Evolutionary conservation across 768 basidiomycete species (phyloP), one percentile per base, ranked within the genome.

Genomic region (Boletus fagicola): DNA sequence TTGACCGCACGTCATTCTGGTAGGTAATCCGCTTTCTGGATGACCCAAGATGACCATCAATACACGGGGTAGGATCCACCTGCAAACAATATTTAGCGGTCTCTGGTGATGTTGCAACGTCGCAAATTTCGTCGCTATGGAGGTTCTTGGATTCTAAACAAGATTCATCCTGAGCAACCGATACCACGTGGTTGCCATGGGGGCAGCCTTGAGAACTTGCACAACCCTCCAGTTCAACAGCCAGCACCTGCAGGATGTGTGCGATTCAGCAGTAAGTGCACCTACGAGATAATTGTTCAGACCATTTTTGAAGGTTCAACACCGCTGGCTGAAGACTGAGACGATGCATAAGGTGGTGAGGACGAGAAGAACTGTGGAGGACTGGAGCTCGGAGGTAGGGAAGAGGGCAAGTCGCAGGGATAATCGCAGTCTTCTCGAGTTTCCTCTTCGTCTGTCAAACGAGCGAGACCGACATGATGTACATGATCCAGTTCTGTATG

Each of bases 381-480:
- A 59, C 80, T 83, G 11, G 83, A 84, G 58, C 76, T 78, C 28
- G 79, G 80, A 36, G 65, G 71, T 13, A 61, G 56, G 46, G 70
- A 67, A 51, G 69, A 70, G 3, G 40, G 49, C 22, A 58, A 26
- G 13, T 63, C 58, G 54, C 16, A 49, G 3, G 44, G n/a, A 54
- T 46, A 39, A 48, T 54, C 58, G 5, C 51, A 10, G 13, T 57
- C 52, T 20, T 54, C 59, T 44, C 44, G 46, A 28, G 12, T 16
- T 31, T 56, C 36, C 10, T 51, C 55, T 28, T 62, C 60, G 38
- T 62, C 49, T 11, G 18, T 38, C 16, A 30, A 35, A 40, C 2
- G 16, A 24, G 38, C 7, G 24, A 31, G 15, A 43, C 40, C n/a
- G 10, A 12, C 11, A 12, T 10, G 28, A 7, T 35, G 22, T 30